phyloP scores from a whole-genome alignment of 257 asterid genomes.

The Mentha longifolia region DNA sequence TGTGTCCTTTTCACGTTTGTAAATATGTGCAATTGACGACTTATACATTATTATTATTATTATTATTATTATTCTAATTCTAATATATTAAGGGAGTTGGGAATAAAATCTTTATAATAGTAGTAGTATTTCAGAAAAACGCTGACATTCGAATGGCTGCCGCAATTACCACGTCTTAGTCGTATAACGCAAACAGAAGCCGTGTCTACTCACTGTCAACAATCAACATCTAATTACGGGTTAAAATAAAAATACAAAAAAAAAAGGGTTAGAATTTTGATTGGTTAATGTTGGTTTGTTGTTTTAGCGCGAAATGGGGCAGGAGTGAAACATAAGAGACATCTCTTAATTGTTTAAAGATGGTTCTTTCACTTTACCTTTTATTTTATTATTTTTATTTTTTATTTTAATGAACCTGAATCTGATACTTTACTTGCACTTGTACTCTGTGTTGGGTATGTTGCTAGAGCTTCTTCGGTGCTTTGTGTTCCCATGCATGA shows the following conservation, averaged over 20 bases:
- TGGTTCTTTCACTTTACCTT: not conserved
- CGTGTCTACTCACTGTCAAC: not conserved
- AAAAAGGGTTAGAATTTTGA: not conserved
- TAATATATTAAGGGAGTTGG: not conserved
- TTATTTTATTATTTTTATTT: not conserved
- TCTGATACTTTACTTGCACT: constrained; percentile 43
- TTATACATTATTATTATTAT: not conserved
- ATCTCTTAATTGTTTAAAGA: not conserved
- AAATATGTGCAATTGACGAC: not conserved
- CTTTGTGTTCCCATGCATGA: not conserved
- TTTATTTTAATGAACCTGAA: constrained; percentile 27
- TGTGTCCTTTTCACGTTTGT: not conserved
- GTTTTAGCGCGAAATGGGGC: not conserved
- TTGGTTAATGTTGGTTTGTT: not conserved
- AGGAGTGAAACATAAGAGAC: constrained; percentile 15
- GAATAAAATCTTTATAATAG: not conserved
- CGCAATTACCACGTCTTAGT: not conserved
- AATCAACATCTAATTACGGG: not conserved
- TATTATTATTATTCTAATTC: not conserved
- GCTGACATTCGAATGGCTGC: not conserved
- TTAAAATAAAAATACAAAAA: not conserved
- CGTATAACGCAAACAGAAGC: not conserved
- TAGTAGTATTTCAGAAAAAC: not conserved
- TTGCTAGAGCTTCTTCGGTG: not conserved
- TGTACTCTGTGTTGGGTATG: not conserved